Conservation (phyloP, 257 asterid genomes). For the Lycium ferocissimum region DNA sequence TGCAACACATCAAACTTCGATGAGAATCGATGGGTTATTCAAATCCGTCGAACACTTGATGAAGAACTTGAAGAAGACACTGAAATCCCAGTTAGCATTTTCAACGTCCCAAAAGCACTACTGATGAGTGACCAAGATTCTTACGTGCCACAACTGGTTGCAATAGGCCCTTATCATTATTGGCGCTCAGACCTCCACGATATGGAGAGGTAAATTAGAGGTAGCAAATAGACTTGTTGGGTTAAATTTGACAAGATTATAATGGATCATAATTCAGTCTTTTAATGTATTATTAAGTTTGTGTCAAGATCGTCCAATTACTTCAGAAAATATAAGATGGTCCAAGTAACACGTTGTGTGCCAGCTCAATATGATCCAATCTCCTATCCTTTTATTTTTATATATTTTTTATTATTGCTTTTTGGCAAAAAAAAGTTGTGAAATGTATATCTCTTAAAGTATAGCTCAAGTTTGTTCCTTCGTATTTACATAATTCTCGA, state of each 20-base stretch:
- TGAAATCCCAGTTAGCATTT: constrained; percentile 58
- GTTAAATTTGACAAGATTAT: neutral
- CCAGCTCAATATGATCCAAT: neutral
- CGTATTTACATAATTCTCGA: neutral
- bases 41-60: constrained; percentile 55
- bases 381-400: too few relatives aligned
- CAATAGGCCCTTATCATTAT: constrained; percentile 72
- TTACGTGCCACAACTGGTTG: constrained; percentile 60
- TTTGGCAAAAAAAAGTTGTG: too few relatives aligned
- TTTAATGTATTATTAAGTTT: neutral
- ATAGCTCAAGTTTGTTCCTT: too few relatives aligned
- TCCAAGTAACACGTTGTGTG: neutral
- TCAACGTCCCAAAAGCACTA: constrained; percentile 55
- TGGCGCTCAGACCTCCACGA: constrained; percentile 51
- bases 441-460: too few relatives aligned
- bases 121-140: constrained; percentile 40
- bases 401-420: too few relatives aligned
- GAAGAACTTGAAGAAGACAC: constrained; percentile 58
- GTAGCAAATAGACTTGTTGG: neutral
- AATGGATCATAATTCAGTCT: too few relatives aligned
- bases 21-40: constrained; percentile 57
- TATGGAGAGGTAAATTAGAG: constrained; percentile 49
- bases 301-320: neutral
- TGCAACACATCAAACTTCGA: constrained; percentile 43
- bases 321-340: neutral